Evolutionary conservation across 208 protist genomes (phyloP).

Genomic region (Sergeia podlipaevii): DNA sequence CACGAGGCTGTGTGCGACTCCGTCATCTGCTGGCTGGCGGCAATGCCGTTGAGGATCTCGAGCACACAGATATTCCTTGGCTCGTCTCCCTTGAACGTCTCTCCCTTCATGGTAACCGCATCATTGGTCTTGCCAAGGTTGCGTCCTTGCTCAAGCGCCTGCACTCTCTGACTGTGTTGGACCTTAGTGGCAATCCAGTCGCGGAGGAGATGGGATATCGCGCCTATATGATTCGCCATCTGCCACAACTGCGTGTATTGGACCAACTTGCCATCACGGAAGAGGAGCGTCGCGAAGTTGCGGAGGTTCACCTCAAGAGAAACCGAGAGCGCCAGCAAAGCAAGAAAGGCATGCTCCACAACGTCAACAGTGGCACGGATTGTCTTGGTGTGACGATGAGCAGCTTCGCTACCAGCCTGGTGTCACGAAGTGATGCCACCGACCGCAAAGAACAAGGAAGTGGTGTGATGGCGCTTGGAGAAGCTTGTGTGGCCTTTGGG

Average conservation of each 20-base stretch:
- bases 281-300: slow-evolving; percentile 47
- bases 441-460: no score
- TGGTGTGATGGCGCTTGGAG: not conserved
- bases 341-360: not conserved
- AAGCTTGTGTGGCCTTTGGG: slow-evolving; percentile 3
- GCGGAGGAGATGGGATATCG: slow-evolving; percentile 62
- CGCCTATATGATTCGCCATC: slow-evolving; percentile 39
- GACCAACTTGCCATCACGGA: slow-evolving; percentile 44
- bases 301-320: not conserved
- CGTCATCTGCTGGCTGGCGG: slow-evolving; percentile 30
- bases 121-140: slow-evolving; percentile 39
- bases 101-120: slow-evolving; percentile 52
- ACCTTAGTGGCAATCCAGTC: slow-evolving; percentile 68
- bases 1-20: slow-evolving; percentile 49
- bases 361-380: slow-evolving; percentile 4
- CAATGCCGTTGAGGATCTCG: slow-evolving; percentile 39
- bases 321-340: not conserved
- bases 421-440: no score
- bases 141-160: slow-evolving; percentile 35
- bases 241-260: slow-evolving; percentile 66
- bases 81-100: slow-evolving; percentile 57
- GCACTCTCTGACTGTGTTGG: slow-evolving; percentile 42
- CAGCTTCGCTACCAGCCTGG: no score
- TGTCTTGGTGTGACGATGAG: no score
- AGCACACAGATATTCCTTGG: slow-evolving; percentile 39